Evolutionary conservation across 768 basidiomycete genomes (phyloP), one percentile per base, ranked within the genome.

Genomic region (Rhodocollybia butyracea): DNA sequence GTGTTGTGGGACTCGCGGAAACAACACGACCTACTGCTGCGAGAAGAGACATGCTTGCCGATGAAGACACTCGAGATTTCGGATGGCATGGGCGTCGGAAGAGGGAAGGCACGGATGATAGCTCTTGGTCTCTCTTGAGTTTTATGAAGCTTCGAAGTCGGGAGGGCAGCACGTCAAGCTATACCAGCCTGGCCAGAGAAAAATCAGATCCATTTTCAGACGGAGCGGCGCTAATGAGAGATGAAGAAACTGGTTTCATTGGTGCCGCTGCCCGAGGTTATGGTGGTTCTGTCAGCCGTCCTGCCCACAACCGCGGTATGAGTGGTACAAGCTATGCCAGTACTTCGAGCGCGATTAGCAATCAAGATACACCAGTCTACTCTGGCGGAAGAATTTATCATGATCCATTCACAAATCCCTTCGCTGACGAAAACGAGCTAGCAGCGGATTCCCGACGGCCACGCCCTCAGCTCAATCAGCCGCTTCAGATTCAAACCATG

Each of bases 31-130:
- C 22, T 61, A 45, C 60, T 17, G 55, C 55, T 12, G 59, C 74
- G 52, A 76, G 89, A 29, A 76, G 79, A 29, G 88, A 91, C 64
- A 90, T 91, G 80, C 78, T 91, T 31, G 87, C 83, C 3, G 88
- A 92, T 53, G 89, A 91, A 67, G 89, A 91, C 61, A 74, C 77
- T 2, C 73, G 76, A 8, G 77, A 82, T 15, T 82, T 87, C 39
- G 61, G 61, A 41, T 59, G 68, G 59, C 60, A 60, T 43, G 62
- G 61, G 5, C 58, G 57, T 54, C 41, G 63, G 27, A 22, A 67
- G 19, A 70, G 73, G 29, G 76, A 78, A 54, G 74, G 70, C 8
- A 74, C 73, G 38, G 71, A 68, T 4, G 73, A 73, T n/a, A 79
- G 82, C 47, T 67, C 75, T 5, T 84, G 82, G 82, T 84, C 84